Conservation (phyloP, 805 yeast genomes). For the Candida ponderosae region DNA sequence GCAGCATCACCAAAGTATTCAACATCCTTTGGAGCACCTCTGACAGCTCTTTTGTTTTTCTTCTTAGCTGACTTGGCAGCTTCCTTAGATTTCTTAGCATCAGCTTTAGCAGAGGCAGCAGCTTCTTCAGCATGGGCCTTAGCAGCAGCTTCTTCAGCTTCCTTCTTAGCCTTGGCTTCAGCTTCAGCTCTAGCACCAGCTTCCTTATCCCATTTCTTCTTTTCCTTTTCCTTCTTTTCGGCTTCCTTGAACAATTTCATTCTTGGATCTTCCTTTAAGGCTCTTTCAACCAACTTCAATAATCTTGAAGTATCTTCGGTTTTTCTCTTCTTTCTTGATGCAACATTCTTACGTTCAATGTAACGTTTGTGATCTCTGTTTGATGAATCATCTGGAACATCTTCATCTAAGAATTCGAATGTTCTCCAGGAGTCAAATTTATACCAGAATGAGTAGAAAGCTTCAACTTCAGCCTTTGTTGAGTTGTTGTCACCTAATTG, state of each 20-base stretch:
- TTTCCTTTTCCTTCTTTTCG: constrained; percentile 91
- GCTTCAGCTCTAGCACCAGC: constrained; percentile 97
- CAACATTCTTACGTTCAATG: constrained; percentile 94
- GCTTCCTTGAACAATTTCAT: constrained; percentile 87
- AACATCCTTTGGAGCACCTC: constrained; percentile 75
- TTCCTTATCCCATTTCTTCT: constrained; percentile 94
- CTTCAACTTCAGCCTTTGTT: constrained; percentile 74
- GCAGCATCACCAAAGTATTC: constrained; percentile 78
- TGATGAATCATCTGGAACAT: constrained; percentile 97
- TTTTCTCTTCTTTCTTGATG: constrained; percentile 95
- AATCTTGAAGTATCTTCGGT: constrained; percentile 93
- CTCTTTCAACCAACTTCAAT: constrained; percentile 80
- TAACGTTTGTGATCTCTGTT: constrained; percentile 99
- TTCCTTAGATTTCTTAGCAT: constrained; percentile 92
- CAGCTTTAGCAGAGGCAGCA: constrained; percentile 53
- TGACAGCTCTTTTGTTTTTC: constrained; percentile 89
- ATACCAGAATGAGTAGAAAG: constrained; percentile 87
- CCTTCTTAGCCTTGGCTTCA: constrained; percentile 81
- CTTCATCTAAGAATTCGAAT: constrained; percentile 97
- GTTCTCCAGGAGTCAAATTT: constrained; percentile 97
- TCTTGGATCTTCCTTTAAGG: constrained; percentile 88
- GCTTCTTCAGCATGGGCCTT: constrained; percentile 70
- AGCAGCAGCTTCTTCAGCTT: constrained; percentile 79
- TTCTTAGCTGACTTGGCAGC: constrained; percentile 83
- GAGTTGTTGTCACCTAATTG: constrained; percentile 60